Conservation (phyloP, 2,329 filamentous ascomycete species). For the Stagonosporopsis tanaceti region DNA sequence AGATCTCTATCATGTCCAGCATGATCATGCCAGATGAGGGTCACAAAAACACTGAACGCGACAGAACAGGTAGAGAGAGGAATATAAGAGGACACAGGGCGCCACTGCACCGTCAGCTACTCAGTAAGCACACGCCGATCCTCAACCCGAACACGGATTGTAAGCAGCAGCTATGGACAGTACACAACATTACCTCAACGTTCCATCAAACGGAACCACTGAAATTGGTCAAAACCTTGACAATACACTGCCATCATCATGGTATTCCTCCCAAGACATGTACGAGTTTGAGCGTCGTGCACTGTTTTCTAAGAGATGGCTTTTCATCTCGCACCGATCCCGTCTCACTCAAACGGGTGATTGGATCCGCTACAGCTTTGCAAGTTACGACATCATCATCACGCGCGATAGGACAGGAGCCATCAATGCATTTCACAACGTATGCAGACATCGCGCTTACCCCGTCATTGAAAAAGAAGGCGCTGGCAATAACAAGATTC, state of each 20-base stretch:
- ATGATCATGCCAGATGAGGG: background rate
- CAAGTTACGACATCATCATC: constrained; percentile 19
- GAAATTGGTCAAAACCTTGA: background rate
- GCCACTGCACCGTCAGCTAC: background rate
- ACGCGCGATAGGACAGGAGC: constrained; percentile 26
- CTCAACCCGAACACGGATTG: background rate
- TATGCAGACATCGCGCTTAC: constrained; percentile 54
- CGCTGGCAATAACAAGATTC: constrained; percentile 44
- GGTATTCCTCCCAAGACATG: constrained; percentile 52
- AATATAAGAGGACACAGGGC: background rate
- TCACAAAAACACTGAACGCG: background rate
- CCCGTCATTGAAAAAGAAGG: constrained; percentile 37
- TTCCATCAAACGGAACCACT: background rate
- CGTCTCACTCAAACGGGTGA: constrained; percentile 29
- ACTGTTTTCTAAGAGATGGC: constrained; percentile 52
- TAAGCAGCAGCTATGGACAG: background rate
- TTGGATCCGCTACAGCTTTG: constrained; percentile 20
- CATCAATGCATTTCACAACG: constrained; percentile 51
- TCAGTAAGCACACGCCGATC: background rate
- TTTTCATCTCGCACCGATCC: constrained; percentile 43
- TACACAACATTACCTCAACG: background rate
- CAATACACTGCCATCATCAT: constrained; percentile 44
- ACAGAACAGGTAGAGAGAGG: background rate
- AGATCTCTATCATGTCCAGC: background rate
- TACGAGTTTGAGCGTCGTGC: constrained; percentile 56